Percentiles rank a stretch among this genome's conserved stretches.
These are phyloP conservation scores for Ophiocordyceps unilateralis DNA, from an alignment of 2,329 filamentous ascomycete species.

Conservation along the genomic window DNA sequence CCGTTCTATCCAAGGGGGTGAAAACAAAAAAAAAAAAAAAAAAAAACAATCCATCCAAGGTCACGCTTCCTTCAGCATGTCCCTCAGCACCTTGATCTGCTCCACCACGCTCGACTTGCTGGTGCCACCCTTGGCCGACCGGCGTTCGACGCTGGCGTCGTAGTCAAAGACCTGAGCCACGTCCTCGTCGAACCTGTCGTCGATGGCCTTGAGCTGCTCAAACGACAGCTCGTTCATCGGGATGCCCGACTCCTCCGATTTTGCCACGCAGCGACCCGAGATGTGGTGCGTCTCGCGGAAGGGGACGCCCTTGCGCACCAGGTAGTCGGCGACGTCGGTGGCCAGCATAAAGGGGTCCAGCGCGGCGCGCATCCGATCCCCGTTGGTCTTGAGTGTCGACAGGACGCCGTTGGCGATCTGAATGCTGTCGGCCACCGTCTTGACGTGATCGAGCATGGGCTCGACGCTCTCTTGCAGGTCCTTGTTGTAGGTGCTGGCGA, in stretches of 20 bases:
- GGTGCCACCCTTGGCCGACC: constrained; percentile 60
- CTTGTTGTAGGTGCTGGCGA: constrained; percentile 78
- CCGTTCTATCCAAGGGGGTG: too few relatives aligned
- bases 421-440: constrained; percentile 66
- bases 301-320: constrained; percentile 50
- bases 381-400: constrained; percentile 49
- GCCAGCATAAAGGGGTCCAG: constrained; percentile 75
- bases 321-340: constrained; percentile 47
- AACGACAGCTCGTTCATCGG: constrained; percentile 54
- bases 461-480: constrained; percentile 80
- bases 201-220: constrained; percentile 50
- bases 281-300: constrained; percentile 73
- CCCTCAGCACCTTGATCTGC: constrained; percentile 38
- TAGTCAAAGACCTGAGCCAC: constrained; percentile 61
- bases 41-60: not conserved
- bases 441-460: constrained; percentile 70
- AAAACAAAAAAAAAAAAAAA: too few relatives aligned
- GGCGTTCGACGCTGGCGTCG: constrained; percentile 66
- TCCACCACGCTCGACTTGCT: constrained; percentile 50
- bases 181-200: constrained; percentile 53
- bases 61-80: constrained; percentile 12
- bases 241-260: constrained; percentile 16
- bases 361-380: constrained; percentile 62
- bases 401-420: constrained; percentile 71
- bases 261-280: constrained; percentile 41